Evolutionary conservation across 306 rosid genomes (phyloP).

Genomic region (Dryas drummondii): DNA sequence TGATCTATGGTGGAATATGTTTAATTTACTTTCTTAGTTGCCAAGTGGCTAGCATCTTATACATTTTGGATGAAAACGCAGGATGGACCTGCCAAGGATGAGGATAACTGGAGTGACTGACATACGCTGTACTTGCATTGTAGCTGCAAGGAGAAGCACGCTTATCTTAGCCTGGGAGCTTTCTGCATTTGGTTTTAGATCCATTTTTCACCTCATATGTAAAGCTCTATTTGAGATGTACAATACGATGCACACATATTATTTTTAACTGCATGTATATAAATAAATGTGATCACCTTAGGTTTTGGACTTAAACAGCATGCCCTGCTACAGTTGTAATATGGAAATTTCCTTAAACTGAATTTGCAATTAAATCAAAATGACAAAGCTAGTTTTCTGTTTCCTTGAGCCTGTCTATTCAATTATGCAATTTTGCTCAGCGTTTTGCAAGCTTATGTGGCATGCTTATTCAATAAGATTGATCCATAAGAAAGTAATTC

Average conservation of each 20-base stretch:
- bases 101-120: slow-evolving; percentile 86
- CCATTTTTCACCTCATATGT: not conserved
- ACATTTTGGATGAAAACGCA: slow-evolving; percentile 44
- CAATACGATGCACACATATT: not conserved
- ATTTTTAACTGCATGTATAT: slow-evolving; percentile 16
- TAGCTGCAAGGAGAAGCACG: not conserved
- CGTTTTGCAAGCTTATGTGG: too few relatives aligned
- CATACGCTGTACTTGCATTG: slow-evolving; percentile 8
- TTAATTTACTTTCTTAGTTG: not conserved
- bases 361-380: too few relatives aligned
- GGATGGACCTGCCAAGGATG: slow-evolving; percentile 54
- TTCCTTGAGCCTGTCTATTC: too few relatives aligned
- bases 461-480: too few relatives aligned
- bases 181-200: slow-evolving; percentile 1
- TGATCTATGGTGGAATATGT: not conserved
- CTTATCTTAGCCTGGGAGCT: not conserved
- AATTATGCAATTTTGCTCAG: too few relatives aligned
- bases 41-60: slow-evolving; percentile 27
- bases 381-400: too few relatives aligned
- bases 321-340: too few relatives aligned
- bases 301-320: too few relatives aligned
- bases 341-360: too few relatives aligned
- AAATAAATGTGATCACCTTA: not conserved
- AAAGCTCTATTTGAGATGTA: not conserved
- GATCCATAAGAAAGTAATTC: too few relatives aligned